Evolutionary conservation across 768 basidiomycete species (phyloP).

Genomic region (Russula virescens): DNA sequence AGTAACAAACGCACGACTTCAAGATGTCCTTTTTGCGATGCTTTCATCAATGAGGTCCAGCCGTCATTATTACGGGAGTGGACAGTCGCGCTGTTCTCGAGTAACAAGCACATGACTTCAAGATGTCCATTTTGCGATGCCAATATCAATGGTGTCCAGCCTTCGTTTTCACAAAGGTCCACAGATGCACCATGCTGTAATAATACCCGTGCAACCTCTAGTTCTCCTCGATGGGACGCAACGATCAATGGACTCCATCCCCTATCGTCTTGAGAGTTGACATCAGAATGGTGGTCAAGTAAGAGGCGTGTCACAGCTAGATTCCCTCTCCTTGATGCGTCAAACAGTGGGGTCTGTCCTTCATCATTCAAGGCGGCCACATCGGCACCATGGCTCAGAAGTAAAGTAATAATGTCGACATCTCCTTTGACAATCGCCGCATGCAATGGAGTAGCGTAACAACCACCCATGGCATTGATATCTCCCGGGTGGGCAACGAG

Average conservation of each 20-base stretch:
- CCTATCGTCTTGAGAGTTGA: background rate
- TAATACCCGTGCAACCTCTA: background rate
- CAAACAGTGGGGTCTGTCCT: background rate
- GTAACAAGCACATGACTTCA: background rate
- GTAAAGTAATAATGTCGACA: background rate
- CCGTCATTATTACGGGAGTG: background rate
- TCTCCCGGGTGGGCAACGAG: background rate
- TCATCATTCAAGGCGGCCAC: background rate
- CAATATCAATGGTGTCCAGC: background rate
- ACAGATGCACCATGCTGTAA: background rate
- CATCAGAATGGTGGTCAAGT: background rate
- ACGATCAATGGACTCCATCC: background rate
- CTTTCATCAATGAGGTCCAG: background rate
- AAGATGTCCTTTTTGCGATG: background rate
- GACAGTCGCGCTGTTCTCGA: background rate
- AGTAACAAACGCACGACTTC: background rate
- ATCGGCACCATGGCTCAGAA: background rate
- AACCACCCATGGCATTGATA: background rate
- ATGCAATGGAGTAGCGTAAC: background rate
- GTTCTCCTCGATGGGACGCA: background rate
- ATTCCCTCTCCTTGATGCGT: background rate
- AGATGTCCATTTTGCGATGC: background rate
- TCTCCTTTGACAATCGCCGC: background rate
- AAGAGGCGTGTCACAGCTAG: background rate
- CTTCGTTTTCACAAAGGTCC: background rate